Conservation (phyloP, 2,329 filamentous ascomycete species). For the Neurospora sp. region DNA sequence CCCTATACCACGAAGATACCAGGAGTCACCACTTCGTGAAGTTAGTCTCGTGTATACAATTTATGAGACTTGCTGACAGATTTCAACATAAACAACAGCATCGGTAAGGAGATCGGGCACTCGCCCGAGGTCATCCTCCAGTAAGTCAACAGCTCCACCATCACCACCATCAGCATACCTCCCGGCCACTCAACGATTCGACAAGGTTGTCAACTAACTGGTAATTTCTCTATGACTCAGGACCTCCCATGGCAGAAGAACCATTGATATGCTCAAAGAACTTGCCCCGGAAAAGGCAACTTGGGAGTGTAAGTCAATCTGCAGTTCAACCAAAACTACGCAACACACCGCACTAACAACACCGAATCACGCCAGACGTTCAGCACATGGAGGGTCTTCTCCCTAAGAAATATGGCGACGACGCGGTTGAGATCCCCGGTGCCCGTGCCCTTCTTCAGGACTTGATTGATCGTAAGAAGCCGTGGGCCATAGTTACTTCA, state of each 20-base stretch:
- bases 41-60: not conserved
- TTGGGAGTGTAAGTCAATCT: constrained; percentile 68
- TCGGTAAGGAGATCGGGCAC: constrained; percentile 74
- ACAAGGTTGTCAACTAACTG: not conserved
- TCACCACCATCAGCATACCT: not conserved
- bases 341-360: constrained; percentile 2
- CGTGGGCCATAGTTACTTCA: constrained; percentile 82
- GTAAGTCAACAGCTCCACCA: constrained; percentile 5
- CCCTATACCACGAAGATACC: not conserved
- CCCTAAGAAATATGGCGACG: constrained; percentile 63
- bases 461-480: constrained; percentile 51
- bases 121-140: constrained; percentile 76
- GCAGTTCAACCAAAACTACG: not conserved
- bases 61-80: constrained; percentile 7
- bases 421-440: constrained; percentile 80
- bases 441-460: constrained; percentile 59
- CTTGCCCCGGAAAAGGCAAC: constrained; percentile 79
- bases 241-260: constrained; percentile 83
- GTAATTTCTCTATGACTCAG: not conserved
- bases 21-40: not conserved
- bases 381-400: constrained; percentile 67
- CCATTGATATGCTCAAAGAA: constrained; percentile 73
- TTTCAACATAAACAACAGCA: constrained; percentile 32
- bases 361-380: constrained; percentile 49
- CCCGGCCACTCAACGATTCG: not conserved